Base-by-base conservation (phyloP, 2,329 filamentous ascomycete genomes). In the Trichoderma sp. region DNA sequence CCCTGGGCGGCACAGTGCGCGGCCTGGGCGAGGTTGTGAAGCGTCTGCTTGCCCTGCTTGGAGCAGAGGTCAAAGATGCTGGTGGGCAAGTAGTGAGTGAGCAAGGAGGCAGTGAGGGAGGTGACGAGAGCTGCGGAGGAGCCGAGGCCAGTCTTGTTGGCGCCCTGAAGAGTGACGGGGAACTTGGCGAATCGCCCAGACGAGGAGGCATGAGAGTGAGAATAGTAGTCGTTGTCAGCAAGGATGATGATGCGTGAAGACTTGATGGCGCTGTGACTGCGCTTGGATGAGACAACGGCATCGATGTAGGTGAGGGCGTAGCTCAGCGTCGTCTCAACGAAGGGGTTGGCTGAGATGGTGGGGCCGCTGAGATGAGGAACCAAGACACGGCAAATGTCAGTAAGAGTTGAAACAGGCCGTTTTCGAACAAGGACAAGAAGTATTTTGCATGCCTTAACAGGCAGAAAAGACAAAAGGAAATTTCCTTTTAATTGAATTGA, bases 181-280 rank as follows among this genome's bases (percentile, higher is more conserved):
- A 97, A 97, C 79, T 91, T 88, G 74, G 90, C 87, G 84, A 98
- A 98, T 73, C 90, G 89, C 18, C 77, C 82, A 72, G 75, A 77
- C n/a, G 51, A 43, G 24, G 56, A 57, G 3, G 78, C 81, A 70
- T 80, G 79, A 21, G 84, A 79, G 71, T 81, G 90, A 5, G 96
- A 98, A 85, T 98, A 99, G 87, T 99, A 99, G 84, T 97, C 93
- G 79, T 96, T 95, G 83, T 98, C 94, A 73, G 96, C 95, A 43
- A 98, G 88, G 80, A 99, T 95, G 73, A 93, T 94, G 80, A 98
- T 89, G 15, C 89, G 89, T 34, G 92, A 84, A 4, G 94, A 89
- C 15, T 87, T 86, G 78, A 96, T 90, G 78, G 83, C 87, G 57
- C 30, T 81, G 47, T 78, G 76, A 6, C 82, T 77, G 57, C 78